A percentile compares a stretch with the other conserved stretches of the same genome.
Evolutionary conservation across 495 filamentous ascomycete species (phyloP).

Genomic region (Baudoinia panamericana): DNA sequence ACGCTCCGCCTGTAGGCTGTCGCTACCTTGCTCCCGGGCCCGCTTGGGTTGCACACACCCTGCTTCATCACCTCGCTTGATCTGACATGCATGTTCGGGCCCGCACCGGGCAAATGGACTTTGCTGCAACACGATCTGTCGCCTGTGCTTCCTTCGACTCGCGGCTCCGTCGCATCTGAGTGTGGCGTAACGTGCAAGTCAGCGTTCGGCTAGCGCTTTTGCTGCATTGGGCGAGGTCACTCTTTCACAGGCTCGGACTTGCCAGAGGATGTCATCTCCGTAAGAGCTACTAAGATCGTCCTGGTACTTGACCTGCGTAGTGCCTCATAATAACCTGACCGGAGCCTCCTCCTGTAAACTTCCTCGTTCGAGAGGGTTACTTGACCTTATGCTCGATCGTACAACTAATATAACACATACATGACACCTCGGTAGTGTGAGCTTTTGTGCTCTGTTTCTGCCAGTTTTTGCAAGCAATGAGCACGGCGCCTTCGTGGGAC

Average conservation of each 20-base stretch:
- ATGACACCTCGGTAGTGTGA: too few relatives aligned
- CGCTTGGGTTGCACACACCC: too few relatives aligned
- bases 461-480: neutral
- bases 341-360: neutral
- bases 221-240: neutral
- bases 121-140: neutral
- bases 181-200: neutral
- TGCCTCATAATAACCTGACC: neutral
- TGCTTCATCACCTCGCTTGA: conserved; percentile 1
- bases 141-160: neutral
- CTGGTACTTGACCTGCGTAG: too few relatives aligned
- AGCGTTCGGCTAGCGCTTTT: conserved; percentile 2
- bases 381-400: too few relatives aligned
- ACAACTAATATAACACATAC: too few relatives aligned
- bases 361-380: neutral
- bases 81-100: conserved; percentile 2
- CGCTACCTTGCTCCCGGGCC: too few relatives aligned
- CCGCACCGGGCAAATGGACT: neutral
- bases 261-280: too few relatives aligned
- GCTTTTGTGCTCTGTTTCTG: neutral
- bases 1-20: too few relatives aligned
- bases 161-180: neutral
- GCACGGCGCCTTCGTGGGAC: neutral
- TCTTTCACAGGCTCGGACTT: too few relatives aligned
- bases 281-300: too few relatives aligned